These are phyloP conservation scores for Colletotrichum tofieldiae DNA, from an alignment of 2,329 filamentous ascomycete genomes.

Conservation along the genomic window DNA sequence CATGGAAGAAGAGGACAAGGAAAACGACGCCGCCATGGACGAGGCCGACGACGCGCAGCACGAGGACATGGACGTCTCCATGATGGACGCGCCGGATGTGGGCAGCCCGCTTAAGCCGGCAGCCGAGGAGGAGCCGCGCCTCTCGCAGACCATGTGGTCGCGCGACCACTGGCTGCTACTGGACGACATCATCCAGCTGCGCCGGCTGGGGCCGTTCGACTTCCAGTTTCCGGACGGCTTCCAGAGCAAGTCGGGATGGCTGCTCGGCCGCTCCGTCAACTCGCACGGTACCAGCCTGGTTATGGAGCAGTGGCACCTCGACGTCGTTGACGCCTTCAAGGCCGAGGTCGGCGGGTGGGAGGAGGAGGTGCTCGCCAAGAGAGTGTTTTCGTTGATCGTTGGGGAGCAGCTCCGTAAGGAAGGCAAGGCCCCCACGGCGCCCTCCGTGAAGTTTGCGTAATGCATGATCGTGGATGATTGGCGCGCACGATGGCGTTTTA, in stretches of 20 bases:
- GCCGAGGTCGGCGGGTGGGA: conserved; percentile 65
- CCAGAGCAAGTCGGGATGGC: conserved; percentile 51
- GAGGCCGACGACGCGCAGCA: conserved; percentile 45
- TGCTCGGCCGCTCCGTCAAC: conserved; percentile 65
- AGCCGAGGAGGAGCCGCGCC: conserved; percentile 30
- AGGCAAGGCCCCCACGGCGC: conserved; percentile 19
- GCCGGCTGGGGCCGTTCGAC: conserved; percentile 58
- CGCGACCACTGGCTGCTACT: conserved; percentile 69
- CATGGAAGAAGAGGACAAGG: conserved; percentile 50
- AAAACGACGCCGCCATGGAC: conserved; percentile 52
- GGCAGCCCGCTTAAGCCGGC: conserved; percentile 6
- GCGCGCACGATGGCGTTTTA: conserved; percentile 11
- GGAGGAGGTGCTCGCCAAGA: conserved; percentile 64
- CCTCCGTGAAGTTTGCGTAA: conserved; percentile 32
- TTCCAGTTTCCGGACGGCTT: conserved; percentile 52
- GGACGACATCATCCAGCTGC: conserved; percentile 66
- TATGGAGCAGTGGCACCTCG: conserved; percentile 71
- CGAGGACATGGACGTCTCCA: conserved; percentile 35
- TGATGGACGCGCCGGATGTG: conserved; percentile 31
- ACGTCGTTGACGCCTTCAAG: conserved; percentile 70
- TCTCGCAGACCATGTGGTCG: conserved; percentile 64
- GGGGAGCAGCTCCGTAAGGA: conserved; percentile 61
- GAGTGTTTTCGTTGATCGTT: conserved; percentile 68
- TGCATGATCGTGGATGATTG: conserved; percentile 1
- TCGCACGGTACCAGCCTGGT: conserved; percentile 63